Evolutionary conservation across 164 flowering plant species (phyloP), one percentile per base, ranked within the genome.

Genomic region (Brasenia schreberi): DNA sequence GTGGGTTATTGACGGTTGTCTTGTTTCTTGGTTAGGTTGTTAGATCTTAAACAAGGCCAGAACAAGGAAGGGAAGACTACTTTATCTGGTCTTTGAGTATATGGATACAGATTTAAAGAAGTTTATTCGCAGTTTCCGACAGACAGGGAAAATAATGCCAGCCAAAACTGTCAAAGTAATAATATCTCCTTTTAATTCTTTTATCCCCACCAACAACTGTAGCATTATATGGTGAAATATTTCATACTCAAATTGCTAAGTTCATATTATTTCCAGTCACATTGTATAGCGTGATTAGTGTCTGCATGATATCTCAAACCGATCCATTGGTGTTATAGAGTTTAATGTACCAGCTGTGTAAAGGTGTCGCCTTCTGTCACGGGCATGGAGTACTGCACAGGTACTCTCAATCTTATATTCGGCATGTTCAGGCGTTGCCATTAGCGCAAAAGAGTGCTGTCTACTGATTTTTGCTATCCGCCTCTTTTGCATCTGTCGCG

Each of bases 31-130:
- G 7, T 7, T 45, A 93, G 97, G 64, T 66, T 89, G 80, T 64
- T 91, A 82, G 97, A 88, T 78, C 95, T 94, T 5, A 94, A 91
- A 70, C 93, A 94, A 86, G 93, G 88, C 3, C 84, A 76, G 77
- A 94, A 85, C 61, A 94, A 94, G 70, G 95, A 94, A 73, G 97
- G 97, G 59, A 94, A 85, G 77, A 94, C 97, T 0, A 86, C 86
- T 94, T 0, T 91, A 91, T 73, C 69, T 91, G 77, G 97, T 94
- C 42, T 94, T 94, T 68, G 98, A 94, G 79, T 86, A 86, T 73
- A 87, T 94, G 97, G 96, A 91, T 62, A 86, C 93, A 9, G 98
- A 94, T 75, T 79, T 91, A 44, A 89, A 91, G 87, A 91, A 87
- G 73, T 94, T 45, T 77, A 94, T 91, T 23, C 81, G 88, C 14